Percentiles rank a stretch among this genome's conserved stretches.
Conservation (phyloP, 805 yeast genomes). For the Sugiyamaella chiloensis region DNA sequence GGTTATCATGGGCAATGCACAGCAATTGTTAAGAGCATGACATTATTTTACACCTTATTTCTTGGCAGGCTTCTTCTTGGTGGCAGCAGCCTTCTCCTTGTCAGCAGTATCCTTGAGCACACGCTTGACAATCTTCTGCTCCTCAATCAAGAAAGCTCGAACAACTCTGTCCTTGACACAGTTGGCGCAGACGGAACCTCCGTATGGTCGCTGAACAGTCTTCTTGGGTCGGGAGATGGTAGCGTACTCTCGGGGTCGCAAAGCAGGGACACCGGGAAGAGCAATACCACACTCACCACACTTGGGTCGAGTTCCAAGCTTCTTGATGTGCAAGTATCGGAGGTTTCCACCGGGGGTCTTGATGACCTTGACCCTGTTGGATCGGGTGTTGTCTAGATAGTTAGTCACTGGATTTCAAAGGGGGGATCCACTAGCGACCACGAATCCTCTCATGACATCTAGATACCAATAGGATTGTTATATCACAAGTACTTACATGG, state of each 20-base stretch:
- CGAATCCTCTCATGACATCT: no score
- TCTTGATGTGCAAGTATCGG: conserved; percentile 96
- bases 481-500: conserved; percentile 92
- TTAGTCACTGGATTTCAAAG: conserved; percentile 12
- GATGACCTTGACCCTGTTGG: conserved; percentile 99
- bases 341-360: conserved; percentile 99
- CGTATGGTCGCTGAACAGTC: conserved; percentile 99
- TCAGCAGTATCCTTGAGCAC: conserved; percentile 95
- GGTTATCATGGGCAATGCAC: no score
- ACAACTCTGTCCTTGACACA: conserved; percentile 99
- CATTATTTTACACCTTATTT: no score
- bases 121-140: conserved; percentile 99
- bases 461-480: no score
- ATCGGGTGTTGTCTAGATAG: conserved; percentile 94
- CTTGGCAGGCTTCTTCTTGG: conserved; percentile 29
- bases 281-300: conserved; percentile 68
- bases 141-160: conserved; percentile 99
- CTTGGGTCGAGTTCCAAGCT: conserved; percentile 73
- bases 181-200: conserved; percentile 96
- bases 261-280: conserved; percentile 84
- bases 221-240: conserved; percentile 91
- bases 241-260: conserved; percentile 99
- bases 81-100: conserved; percentile 69
- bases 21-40: no score
- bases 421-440: no score